Conservation (phyloP, 495 filamentous ascomycete species). For the Penicillium goetzii region DNA sequence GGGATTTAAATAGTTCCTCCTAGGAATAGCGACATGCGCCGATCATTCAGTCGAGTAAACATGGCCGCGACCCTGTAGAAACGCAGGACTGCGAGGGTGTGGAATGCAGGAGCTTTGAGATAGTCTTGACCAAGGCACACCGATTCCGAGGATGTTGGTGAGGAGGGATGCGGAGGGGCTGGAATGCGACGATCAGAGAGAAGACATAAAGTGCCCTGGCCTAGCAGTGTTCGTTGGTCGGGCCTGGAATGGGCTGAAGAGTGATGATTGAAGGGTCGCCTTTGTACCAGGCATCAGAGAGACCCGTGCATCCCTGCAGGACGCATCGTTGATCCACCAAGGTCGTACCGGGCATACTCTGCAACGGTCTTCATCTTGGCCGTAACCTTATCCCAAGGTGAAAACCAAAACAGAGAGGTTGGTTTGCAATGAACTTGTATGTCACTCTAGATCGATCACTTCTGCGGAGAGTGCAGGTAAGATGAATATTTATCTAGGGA, state of each 20-base stretch:
- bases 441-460: background rate
- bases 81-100: background rate
- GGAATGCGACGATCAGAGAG: conserved; percentile 21
- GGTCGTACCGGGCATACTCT: conserved; percentile 20
- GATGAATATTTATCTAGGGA: background rate
- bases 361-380: conserved; percentile 1
- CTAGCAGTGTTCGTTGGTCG: conserved; percentile 3
- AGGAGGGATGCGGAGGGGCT: conserved; percentile 12
- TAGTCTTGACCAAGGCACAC: background rate
- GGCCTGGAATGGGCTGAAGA: conserved; percentile 2
- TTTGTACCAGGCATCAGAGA: background rate
- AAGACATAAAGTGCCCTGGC: background rate
- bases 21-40: conserved; percentile 9
- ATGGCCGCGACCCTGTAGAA: conserved; percentile 1
- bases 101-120: conserved; percentile 19
- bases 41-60: conserved; percentile 19
- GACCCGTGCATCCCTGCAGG: background rate
- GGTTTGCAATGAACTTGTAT: no score
- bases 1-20: conserved; percentile 23
- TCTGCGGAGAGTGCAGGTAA: background rate
- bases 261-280: conserved; percentile 1
- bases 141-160: conserved; percentile 2
- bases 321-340: conserved; percentile 14
- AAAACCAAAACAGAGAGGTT: background rate
- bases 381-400: background rate